phyloP scores from a whole-genome alignment of 345 rosid species.

The Eucalyptus albens region DNA sequence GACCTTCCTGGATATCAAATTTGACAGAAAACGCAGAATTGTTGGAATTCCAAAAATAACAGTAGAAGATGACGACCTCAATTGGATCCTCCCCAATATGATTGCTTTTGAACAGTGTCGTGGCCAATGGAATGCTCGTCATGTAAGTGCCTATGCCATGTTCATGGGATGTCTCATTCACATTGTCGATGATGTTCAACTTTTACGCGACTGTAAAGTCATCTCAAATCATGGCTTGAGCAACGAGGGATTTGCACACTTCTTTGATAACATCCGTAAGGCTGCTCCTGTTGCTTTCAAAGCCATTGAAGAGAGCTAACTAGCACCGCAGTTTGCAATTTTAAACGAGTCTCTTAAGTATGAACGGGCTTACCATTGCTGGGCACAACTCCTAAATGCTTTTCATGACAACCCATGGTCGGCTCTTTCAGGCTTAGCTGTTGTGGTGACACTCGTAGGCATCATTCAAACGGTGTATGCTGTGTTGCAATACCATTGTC shows the following conservation, averaged over 20 bases:
- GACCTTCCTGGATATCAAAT: background rate
- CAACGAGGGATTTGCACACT: background rate
- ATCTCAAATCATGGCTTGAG: background rate
- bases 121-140: background rate
- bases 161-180: background rate
- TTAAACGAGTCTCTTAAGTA: too few species aligned
- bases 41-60: background rate
- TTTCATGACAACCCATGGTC: too few species aligned
- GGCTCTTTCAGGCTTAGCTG: too few species aligned
- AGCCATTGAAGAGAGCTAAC: too few species aligned
- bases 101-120: background rate
- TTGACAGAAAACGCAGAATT: background rate
- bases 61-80: too few species aligned
- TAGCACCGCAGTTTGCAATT: too few species aligned
- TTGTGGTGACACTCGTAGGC: too few species aligned
- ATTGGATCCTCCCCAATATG: background rate
- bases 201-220: background rate
- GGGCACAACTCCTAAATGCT: too few species aligned
- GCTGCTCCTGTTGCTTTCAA: background rate
- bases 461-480: too few species aligned
- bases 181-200: background rate
- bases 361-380: too few species aligned
- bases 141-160: background rate
- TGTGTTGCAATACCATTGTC: too few species aligned
- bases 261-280: background rate